These are phyloP conservation scores for Pythium scleroteichum DNA, from an alignment of 352 stramenopile species.

Conservation along the genomic window DNA sequence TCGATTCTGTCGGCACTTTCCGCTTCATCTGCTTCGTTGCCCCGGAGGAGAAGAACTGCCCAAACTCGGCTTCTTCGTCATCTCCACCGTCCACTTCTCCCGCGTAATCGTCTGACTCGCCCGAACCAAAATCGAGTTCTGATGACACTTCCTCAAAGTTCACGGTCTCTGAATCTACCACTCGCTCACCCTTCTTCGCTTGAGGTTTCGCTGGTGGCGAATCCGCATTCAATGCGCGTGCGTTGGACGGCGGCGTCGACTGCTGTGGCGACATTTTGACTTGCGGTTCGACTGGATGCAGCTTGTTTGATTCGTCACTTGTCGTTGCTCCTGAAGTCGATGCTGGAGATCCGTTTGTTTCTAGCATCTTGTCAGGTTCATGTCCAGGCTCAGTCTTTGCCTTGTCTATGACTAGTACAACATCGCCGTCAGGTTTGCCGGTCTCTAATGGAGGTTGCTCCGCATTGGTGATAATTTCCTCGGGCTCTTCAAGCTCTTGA, in stretches of 20 bases:
- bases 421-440: too few species aligned
- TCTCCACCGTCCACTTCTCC: neutral
- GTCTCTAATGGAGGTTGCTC: too few species aligned
- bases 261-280: conserved; percentile 23
- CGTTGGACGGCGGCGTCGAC: neutral
- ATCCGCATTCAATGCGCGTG: neutral
- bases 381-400: too few species aligned
- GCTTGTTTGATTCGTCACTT: neutral
- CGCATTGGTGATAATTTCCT: neutral
- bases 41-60: conserved; percentile 18
- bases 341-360: neutral
- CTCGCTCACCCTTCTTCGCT: neutral
- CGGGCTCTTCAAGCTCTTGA: neutral
- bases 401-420: too few species aligned
- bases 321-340: too few species aligned
- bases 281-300: conserved; percentile 21
- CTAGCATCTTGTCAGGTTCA: neutral
- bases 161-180: conserved; percentile 14
- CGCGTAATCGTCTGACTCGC: conserved; percentile 18
- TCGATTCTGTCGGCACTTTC: neutral
- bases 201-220: neutral
- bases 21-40: conserved; percentile 8
- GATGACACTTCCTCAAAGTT: conserved; percentile 24
- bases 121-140: conserved; percentile 28
- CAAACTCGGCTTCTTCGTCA: conserved; percentile 20